A percentile compares a stretch with the other conserved stretches of the same genome.
Evolutionary conservation across 2,329 filamentous ascomycete genomes (phyloP).

Genomic region (Fulvia fulva): DNA sequence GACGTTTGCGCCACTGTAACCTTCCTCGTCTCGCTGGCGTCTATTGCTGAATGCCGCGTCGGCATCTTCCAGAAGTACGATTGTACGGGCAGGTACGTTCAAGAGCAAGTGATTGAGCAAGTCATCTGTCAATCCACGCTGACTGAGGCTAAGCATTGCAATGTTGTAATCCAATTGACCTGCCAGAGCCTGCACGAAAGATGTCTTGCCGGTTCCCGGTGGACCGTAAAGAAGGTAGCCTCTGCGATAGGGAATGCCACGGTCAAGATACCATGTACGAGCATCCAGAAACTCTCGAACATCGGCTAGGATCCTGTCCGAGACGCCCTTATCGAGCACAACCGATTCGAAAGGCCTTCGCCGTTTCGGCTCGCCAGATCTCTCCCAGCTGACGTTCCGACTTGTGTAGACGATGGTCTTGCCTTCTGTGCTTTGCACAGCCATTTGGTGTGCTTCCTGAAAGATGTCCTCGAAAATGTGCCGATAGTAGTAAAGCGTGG

Average conservation of each 20-base stretch:
- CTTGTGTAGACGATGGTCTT: slow-evolving; percentile 91
- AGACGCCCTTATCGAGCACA: slow-evolving; percentile 76
- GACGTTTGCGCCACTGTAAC: slow-evolving; percentile 81
- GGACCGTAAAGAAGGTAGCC: slow-evolving; percentile 78
- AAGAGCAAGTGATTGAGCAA: slow-evolving; percentile 80
- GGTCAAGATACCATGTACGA: slow-evolving; percentile 84
- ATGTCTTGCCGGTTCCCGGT: slow-evolving; percentile 73
- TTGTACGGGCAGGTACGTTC: slow-evolving; percentile 75
- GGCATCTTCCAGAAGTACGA: slow-evolving; percentile 83
- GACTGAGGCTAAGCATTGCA: slow-evolving; percentile 85
- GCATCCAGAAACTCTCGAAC: slow-evolving; percentile 76
- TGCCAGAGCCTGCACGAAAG: slow-evolving; percentile 91
- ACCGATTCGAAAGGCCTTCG: slow-evolving; percentile 88
- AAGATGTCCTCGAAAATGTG: slow-evolving; percentile 90
- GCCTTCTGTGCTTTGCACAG: slow-evolving; percentile 75
- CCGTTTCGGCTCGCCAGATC: slow-evolving; percentile 75
- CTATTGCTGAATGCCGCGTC: slow-evolving; percentile 87
- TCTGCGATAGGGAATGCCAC: slow-evolving; percentile 88
- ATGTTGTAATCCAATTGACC: slow-evolving; percentile 91
- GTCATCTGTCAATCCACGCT: slow-evolving; percentile 85
- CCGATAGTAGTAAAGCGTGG: slow-evolving; percentile 83
- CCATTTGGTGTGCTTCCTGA: slow-evolving; percentile 76
- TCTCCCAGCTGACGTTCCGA: slow-evolving; percentile 77
- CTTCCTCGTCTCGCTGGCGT: slow-evolving; percentile 70
- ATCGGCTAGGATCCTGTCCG: slow-evolving; percentile 74